Base-by-base conservation (phyloP, 345 rosid species). In the Schrenkiella parvula region DNA sequence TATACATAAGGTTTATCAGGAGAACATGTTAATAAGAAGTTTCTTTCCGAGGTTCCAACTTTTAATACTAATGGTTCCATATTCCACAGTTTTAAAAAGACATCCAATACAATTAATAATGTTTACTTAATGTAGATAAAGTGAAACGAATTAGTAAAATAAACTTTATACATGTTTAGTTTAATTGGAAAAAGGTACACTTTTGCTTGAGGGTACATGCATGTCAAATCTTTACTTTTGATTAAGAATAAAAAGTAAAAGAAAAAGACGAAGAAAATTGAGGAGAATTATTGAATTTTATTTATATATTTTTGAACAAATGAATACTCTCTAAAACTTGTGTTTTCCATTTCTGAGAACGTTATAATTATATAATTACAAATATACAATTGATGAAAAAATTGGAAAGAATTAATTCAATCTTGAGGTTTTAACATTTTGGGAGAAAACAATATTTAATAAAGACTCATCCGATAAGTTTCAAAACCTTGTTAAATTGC, bases 191-290 rank as follows among this genome's bases (percentile, higher is more conserved):
- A 87, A 71, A 58, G 28, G 25, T 58, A 74, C 74, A 68, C 87
- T 83, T 88, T 85, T 79, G 73, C 76, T 85, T 83, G 79, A 52
- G 41, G 84, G 57, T 78, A 19, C 72, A 66, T 74, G 88, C 89
- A 84, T 86, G 84, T 19, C 31, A 84, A 79, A 80, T 72, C 78
- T 69, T 85, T 74, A 46, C n/a, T 83, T 83, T 68, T 14, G 56
- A 71, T 68, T 66, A 23, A 72, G 71, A 18, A 71, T 61, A 26
- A 5, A 25, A 53, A 75, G 46, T 52, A 34, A 52, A 43, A 59
- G 29, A 35, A 29, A 12, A 52, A 60, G 28, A 43, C 14, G 2
- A 74, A 46, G 17, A 48, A 23, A 23, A 19, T 1, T 28, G 35
- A 47, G 42, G 25, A 58, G 4, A 48, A 50, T 48, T 66, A 1